These are phyloP conservation scores for Calonectria pauciramosa DNA, from an alignment of 2,329 filamentous ascomycete genomes.

Conservation along the genomic window DNA sequence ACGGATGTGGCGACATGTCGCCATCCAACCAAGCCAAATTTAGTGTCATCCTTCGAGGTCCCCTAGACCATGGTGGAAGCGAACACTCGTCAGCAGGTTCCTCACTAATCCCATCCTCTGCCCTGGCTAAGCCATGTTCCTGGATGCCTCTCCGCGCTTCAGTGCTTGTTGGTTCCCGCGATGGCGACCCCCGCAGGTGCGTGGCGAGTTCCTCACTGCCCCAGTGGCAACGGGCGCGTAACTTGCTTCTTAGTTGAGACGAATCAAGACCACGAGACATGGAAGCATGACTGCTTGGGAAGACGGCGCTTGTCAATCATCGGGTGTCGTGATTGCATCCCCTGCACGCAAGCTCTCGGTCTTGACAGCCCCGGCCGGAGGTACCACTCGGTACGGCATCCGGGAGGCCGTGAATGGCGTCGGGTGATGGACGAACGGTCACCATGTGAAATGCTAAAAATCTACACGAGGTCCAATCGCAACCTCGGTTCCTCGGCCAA, in stretches of 20 bases:
- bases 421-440: constrained; percentile 3
- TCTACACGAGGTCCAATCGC: constrained; percentile 23
- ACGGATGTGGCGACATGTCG: constrained; percentile 33
- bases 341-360: constrained; percentile 4
- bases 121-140: constrained; percentile 30
- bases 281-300: constrained; percentile 17
- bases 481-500: constrained; percentile 19
- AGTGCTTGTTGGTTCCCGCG: constrained; percentile 17
- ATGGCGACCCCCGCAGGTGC: constrained; percentile 29
- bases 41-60: constrained; percentile 23
- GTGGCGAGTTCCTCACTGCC: constrained; percentile 31
- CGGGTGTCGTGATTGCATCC: constrained; percentile 8
- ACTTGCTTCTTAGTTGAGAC: constrained; percentile 30
- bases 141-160: constrained; percentile 32
- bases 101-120: constrained; percentile 27
- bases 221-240: constrained; percentile 23
- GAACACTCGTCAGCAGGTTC: constrained; percentile 33
- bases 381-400: constrained; percentile 18
- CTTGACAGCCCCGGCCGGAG: constrained; percentile 1
- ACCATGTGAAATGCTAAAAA: constrained; percentile 33
- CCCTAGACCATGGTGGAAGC: constrained; percentile 24
- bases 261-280: constrained; percentile 22
- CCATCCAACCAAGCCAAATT: constrained; percentile 35
- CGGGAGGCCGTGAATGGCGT: not conserved
- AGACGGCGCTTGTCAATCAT: constrained; percentile 4